phyloP scores from a whole-genome alignment of 139 green algal genomes.

The Zygnema cylindricum region DNA sequence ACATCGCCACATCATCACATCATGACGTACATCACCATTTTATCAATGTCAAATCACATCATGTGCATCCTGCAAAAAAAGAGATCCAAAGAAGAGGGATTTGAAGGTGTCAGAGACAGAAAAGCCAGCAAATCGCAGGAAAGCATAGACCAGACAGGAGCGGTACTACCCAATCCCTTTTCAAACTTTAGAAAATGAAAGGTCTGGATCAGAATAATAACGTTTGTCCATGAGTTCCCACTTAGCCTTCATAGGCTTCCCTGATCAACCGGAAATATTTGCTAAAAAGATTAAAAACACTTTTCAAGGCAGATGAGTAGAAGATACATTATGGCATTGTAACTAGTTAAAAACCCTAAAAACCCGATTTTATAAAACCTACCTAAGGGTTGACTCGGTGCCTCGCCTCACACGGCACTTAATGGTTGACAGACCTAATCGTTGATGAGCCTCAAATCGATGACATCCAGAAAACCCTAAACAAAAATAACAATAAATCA shows the following conservation, averaged over 20 bases:
- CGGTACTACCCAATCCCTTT: too few relatives aligned
- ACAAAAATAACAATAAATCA: too few relatives aligned
- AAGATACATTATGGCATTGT: background rate
- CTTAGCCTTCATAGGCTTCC: too few relatives aligned
- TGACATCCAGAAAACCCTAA: slow-evolving; percentile 90
- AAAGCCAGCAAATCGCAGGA: background rate
- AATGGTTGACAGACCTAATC: slow-evolving; percentile 81
- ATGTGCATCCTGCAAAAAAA: slow-evolving; percentile 41
- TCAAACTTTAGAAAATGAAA: too few relatives aligned
- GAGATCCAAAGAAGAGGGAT: background rate
- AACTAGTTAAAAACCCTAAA: background rate
- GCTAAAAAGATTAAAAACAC: too few relatives aligned
- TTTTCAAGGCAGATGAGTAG: too few relatives aligned
- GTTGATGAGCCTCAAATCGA: slow-evolving; percentile 81
- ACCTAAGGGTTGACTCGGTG: background rate
- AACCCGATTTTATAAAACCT: slow-evolving; percentile 1
- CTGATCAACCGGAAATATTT: too few relatives aligned
- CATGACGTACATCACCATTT: too few relatives aligned
- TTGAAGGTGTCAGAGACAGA: background rate
- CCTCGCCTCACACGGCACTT: slow-evolving; percentile 64
- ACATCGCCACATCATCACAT: too few relatives aligned
- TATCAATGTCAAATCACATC: slow-evolving; percentile 15
- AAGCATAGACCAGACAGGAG: too few relatives aligned
- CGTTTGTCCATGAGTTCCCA: too few relatives aligned
- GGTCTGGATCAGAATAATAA: too few relatives aligned